Base-by-base conservation (phyloP, 2,329 filamentous ascomycete species). In the Coniochaeta ligniaria region DNA sequence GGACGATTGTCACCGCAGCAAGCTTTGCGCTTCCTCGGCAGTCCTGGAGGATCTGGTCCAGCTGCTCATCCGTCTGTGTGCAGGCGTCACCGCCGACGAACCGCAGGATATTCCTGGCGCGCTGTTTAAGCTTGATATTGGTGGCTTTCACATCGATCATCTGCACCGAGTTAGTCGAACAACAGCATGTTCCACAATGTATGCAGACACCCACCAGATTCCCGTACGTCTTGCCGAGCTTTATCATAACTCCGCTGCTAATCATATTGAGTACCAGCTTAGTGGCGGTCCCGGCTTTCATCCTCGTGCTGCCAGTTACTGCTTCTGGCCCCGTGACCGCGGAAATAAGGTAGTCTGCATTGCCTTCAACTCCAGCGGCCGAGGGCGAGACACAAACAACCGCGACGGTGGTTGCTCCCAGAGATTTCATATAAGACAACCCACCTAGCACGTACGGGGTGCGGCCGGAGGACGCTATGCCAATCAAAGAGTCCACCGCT, bases 211-310 rank as follows among this genome's bases (percentile, higher is more conserved):
- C 56, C 65, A 75, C 74, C 72, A 76, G 66, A 58, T 76, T 76
- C 11, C 73, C 74, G 60, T 73, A 77, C 0, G 75, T 77, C 63
- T 77, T 78, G 6, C 76, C 76, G 11, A 68, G 66, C 33, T 67
- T 69, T 36, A 78, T 73, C 72, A 77, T 76, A 9, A 72, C 68
- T 1, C 76, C 74, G 1, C 75, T 77, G 50, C 75, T 77, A 2
- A 78, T 64, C 75, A 78, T 78, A 60, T 78, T 77, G 52, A 77
- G 63, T 1, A 76, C 74, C 60, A 78, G 62, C 63, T 79, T 79
- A 0, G 77, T 78, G 1, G 74, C 76, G 0, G 74, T 79, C 17
- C 77, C 77, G 1, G 76, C 76, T 63, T 79, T 79, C 61, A 79
- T 68, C 33, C 77, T 68, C 1, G 77, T 79, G 63, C 76, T 79